Evolutionary conservation across 148 eudicot species (phyloP).

Genomic region (Fagopyrum tataricum): DNA sequence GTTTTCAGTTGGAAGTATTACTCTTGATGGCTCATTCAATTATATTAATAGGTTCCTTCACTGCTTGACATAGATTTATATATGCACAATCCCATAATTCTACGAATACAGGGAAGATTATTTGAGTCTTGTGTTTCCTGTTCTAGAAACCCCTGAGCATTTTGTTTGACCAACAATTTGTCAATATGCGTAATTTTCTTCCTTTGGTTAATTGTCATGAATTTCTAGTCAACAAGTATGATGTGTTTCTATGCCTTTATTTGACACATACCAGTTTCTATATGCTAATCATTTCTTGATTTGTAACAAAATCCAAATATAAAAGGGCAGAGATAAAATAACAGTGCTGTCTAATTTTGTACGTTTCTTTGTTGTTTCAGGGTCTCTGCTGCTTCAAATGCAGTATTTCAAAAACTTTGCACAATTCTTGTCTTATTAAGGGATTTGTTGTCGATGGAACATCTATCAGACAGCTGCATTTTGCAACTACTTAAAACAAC

Average conservation of each 20-base stretch:
- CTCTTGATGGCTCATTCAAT: background rate
- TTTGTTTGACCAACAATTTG: background rate
- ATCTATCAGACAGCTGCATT: slow-evolving; percentile 92
- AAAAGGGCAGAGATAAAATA: background rate
- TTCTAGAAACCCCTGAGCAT: background rate
- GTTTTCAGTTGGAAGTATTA: background rate
- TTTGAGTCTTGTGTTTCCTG: background rate
- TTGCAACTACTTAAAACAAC: slow-evolving; percentile 79
- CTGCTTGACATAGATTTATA: background rate
- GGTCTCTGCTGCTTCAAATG: slow-evolving; percentile 62
- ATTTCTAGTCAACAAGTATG: background rate
- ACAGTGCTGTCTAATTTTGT: slow-evolving; percentile 3
- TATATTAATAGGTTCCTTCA: slow-evolving; percentile 4
- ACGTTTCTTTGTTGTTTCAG: slow-evolving; percentile 31
- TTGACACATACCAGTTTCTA: background rate
- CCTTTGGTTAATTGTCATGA: background rate
- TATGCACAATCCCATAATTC: background rate
- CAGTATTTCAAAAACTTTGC: slow-evolving; percentile 79
- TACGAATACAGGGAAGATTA: background rate
- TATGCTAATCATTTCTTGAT: background rate
- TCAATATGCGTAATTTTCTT: background rate
- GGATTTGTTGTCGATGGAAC: slow-evolving; percentile 76
- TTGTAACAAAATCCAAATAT: background rate
- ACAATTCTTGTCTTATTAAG: slow-evolving; percentile 65
- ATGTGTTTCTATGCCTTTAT: background rate